Evolutionary conservation across 2,329 filamentous ascomycete genomes (phyloP).

Genomic region (Nannizzia gypsea): DNA sequence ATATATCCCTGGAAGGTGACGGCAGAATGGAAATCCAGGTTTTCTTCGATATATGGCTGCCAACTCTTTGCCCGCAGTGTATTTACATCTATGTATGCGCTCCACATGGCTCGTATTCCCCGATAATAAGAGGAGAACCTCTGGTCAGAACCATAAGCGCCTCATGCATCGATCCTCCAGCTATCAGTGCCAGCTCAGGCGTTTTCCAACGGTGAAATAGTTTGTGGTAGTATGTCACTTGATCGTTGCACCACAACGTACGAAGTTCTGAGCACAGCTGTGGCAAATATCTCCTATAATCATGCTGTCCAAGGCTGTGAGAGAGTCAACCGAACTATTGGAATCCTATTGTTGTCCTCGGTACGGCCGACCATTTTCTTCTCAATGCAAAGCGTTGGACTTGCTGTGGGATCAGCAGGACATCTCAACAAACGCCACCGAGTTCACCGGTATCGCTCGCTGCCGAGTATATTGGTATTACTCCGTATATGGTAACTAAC

Average conservation of each 20-base stretch:
- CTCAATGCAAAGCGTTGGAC: neutral
- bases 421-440: neutral
- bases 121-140: neutral
- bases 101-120: conserved; percentile 1
- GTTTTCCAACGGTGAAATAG: neutral
- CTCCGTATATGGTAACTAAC: neutral
- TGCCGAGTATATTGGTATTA: neutral
- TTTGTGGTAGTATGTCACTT: neutral
- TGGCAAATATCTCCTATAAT: neutral
- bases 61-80: neutral
- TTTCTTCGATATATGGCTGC: neutral
- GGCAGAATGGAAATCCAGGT: neutral
- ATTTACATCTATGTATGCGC: neutral
- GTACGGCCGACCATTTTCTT: neutral
- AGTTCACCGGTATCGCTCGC: neutral
- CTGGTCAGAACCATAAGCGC: neutral
- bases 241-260: neutral
- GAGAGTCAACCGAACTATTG: neutral
- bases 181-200: neutral
- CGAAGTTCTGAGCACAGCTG: no score
- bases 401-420: neutral
- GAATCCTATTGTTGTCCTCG: neutral
- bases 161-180: neutral
- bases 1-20: neutral
- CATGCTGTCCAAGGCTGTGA: neutral